phyloP scores from a whole-genome alignment of 1,284 basidiomycete species.

The Leccinum angustisporum region DNA sequence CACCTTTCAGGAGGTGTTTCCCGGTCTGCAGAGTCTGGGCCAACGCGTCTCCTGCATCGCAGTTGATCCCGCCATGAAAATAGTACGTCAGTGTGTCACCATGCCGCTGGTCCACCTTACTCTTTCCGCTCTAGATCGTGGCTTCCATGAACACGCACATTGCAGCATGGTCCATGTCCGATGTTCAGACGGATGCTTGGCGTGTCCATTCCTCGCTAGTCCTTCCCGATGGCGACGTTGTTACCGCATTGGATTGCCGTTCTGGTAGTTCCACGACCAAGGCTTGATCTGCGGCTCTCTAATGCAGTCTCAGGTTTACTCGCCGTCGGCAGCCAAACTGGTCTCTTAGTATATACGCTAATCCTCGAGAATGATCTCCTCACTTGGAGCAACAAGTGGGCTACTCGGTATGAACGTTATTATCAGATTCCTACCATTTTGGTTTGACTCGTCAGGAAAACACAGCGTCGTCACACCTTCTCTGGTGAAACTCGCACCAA shows the following conservation, averaged over 20 bases:
- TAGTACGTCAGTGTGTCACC: constrained; percentile 48
- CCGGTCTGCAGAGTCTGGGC: constrained; percentile 46
- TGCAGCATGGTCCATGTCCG: constrained; percentile 74
- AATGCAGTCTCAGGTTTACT: constrained; percentile 55
- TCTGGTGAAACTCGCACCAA: constrained; percentile 65
- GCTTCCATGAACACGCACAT: constrained; percentile 65
- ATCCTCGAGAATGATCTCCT: constrained; percentile 77
- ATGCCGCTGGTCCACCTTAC: background rate
- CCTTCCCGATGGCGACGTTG: constrained; percentile 50
- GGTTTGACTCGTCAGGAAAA: constrained; percentile 14
- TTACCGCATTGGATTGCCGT: constrained; percentile 67
- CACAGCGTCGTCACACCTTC: constrained; percentile 49
- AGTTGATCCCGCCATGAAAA: constrained; percentile 73
- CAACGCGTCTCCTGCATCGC: constrained; percentile 59
- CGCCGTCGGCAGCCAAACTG: constrained; percentile 57
- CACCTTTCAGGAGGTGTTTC: constrained; percentile 76
- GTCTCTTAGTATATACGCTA: constrained; percentile 69
- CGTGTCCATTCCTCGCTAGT: constrained; percentile 76
- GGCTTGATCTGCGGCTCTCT: constrained; percentile 5
- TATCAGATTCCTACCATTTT: background rate
- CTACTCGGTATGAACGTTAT: constrained; percentile 45
- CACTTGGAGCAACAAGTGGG: constrained; percentile 79
- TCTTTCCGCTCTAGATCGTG: constrained; percentile 51
- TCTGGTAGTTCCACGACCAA: constrained; percentile 48
- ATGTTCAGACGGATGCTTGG: constrained; percentile 60